phyloP scores from a whole-genome alignment of 331 rosid genomes.

The Rosa hybrid region DNA sequence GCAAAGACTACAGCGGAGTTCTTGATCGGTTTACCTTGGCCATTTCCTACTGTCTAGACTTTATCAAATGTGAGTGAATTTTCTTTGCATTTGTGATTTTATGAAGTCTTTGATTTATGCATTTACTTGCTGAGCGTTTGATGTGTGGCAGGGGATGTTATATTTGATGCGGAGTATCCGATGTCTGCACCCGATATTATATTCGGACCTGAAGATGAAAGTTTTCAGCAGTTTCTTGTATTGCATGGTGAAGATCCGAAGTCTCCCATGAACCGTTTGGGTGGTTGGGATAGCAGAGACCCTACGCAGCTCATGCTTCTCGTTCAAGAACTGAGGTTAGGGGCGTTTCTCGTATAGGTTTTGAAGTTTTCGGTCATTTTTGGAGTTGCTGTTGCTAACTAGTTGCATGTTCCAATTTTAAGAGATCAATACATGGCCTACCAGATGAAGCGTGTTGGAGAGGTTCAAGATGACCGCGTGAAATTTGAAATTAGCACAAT shows the following conservation, averaged over 20 bases:
- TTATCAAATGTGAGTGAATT: conserved; percentile 56
- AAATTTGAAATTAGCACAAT: conserved; percentile 88
- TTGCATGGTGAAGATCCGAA: conserved; percentile 27
- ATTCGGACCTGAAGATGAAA: conserved; percentile 79
- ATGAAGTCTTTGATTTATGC: background rate
- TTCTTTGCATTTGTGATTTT: background rate
- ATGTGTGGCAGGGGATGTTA: conserved; percentile 63
- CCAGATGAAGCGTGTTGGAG: conserved; percentile 80
- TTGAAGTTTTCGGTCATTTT: background rate
- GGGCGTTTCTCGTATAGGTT: background rate
- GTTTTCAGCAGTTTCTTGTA: conserved; percentile 62
- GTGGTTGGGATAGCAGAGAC: conserved; percentile 64
- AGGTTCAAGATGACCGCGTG: conserved; percentile 86
- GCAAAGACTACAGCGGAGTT: conserved; percentile 51
- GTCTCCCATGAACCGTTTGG: conserved; percentile 36
- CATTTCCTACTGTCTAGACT: conserved; percentile 75
- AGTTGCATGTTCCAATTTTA: background rate
- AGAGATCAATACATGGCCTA: conserved; percentile 76
- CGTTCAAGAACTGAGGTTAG: conserved; percentile 71
- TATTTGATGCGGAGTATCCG: conserved; percentile 64
- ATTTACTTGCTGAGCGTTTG: conserved; percentile 2
- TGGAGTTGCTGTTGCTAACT: background rate
- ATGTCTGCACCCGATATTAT: conserved; percentile 76
- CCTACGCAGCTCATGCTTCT: conserved; percentile 67
- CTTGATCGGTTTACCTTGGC: conserved; percentile 80